Evolutionary conservation across 371 early-diverging fungal species (phyloP).

Genomic region (Mucor indicus): DNA sequence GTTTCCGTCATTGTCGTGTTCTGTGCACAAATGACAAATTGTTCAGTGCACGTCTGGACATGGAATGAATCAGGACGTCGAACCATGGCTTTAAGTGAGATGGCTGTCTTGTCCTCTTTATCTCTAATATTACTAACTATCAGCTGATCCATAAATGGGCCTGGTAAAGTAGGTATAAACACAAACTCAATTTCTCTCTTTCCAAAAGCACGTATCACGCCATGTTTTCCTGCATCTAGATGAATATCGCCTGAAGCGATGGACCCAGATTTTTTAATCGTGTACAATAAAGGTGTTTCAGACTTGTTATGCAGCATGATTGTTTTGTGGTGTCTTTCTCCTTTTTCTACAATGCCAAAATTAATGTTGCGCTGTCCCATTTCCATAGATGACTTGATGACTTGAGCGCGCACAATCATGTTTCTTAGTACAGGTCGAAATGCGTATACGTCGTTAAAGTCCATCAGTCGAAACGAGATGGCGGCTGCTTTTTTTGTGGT

Average conservation of each 20-base stretch:
- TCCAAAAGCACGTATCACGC: conserved; percentile 88
- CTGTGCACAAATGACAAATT: conserved; percentile 30
- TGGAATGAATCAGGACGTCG: conserved; percentile 84
- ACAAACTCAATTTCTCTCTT: conserved; percentile 88
- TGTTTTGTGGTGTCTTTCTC: conserved; percentile 80
- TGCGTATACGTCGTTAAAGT: too few relatives aligned
- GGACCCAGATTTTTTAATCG: conserved; percentile 91
- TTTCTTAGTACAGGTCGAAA: conserved; percentile 82
- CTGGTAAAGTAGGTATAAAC: conserved; percentile 86
- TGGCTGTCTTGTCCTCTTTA: conserved; percentile 68
- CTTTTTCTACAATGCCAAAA: conserved; percentile 86
- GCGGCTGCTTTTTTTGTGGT: conserved; percentile 75
- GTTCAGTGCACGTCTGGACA: conserved; percentile 28
- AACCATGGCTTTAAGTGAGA: conserved; percentile 87
- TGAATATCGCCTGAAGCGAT: conserved; percentile 90
- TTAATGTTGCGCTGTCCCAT: conserved; percentile 96
- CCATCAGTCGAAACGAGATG: conserved; percentile 69
- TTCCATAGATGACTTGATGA: conserved; percentile 85
- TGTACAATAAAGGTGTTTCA: conserved; percentile 85
- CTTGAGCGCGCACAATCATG: conserved; percentile 79
- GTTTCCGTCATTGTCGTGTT: conserved; percentile 46
- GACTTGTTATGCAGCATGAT: conserved; percentile 88
- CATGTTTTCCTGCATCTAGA: conserved; percentile 71
- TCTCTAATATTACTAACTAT: conserved; percentile 88
- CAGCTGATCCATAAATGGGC: conserved; percentile 83